A percentile compares a stretch with the other conserved stretches of the same genome.
Conservation (phyloP, 1,284 basidiomycete genomes). For the Flammula alnicola region DNA sequence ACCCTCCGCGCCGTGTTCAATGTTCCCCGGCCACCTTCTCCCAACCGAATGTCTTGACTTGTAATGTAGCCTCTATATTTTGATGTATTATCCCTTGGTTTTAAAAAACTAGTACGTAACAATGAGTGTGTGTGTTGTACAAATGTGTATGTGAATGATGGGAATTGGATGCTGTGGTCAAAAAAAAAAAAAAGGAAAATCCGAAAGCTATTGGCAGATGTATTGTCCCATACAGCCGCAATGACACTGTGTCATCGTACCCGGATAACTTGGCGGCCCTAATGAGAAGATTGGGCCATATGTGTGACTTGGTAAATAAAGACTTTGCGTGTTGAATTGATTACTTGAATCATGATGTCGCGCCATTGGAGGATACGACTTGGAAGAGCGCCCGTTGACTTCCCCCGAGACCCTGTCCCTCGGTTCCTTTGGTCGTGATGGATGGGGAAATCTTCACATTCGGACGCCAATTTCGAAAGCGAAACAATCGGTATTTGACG, state of each 20-base stretch:
- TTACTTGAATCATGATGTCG: conserved; percentile 17
- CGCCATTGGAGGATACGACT: conserved; percentile 22
- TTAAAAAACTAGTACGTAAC: not conserved
- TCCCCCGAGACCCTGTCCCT: conserved; percentile 10
- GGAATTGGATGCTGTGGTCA: conserved; percentile 14
- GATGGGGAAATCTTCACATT: conserved; percentile 32
- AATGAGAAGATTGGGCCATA: conserved; percentile 17
- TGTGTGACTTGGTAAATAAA: conserved; percentile 13
- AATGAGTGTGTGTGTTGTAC: conserved; percentile 18
- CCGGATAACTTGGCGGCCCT: conserved; percentile 10
- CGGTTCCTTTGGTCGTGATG: conserved; percentile 15
- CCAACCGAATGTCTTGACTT: conserved; percentile 25
- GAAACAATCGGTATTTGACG: conserved; percentile 58
- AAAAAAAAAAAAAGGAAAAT: conserved; percentile 12
- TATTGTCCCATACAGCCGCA: conserved; percentile 41
- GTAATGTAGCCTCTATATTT: conserved; percentile 23
- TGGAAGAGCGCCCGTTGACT: conserved; percentile 20
- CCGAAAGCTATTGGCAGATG: conserved; percentile 22
- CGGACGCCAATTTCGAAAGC: conserved; percentile 48
- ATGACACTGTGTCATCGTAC: conserved; percentile 26
- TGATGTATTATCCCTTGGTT: conserved; percentile 15
- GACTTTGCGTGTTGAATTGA: conserved; percentile 15
- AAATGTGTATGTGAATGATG: conserved; percentile 14
- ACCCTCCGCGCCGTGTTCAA: conserved; percentile 1
- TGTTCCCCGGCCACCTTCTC: conserved; percentile 1